Base-by-base conservation (phyloP, 208 protist genomes). In the Leishmania aethiopica region DNA sequence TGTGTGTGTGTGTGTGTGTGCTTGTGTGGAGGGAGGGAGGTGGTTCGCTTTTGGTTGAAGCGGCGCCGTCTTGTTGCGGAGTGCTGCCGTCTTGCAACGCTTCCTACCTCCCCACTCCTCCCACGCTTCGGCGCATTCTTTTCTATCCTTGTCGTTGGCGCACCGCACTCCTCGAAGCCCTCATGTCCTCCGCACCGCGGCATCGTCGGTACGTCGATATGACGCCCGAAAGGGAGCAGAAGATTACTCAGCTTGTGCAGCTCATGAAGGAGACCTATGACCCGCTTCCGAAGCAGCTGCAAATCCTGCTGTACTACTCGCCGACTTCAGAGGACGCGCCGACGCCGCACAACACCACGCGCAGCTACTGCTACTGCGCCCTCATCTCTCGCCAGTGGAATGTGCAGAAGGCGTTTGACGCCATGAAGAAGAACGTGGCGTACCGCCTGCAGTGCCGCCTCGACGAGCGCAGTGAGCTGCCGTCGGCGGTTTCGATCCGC, bases 371-470 rank as follows among this genome's bases (percentile, higher is more conserved):
- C 51, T 93, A 94, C 82, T 81, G 47, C 7, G 90, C 87, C 75
- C 86, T 96, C 25, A 69, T 85, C 42, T 80, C 89, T 0, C 70
- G 85, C 40, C 57, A 85, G 15, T 96, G 91, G 91, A 74, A 94
- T 37, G 85, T 96, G 45, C 82, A 87, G 62, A 88, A 88, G 74
- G 89, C 92, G 0, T 81, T 93, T 8, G 86, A 70, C 25, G 90
- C 89, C 84, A 49, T 89, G 15, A 45, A 89, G 25, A 37, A 74
- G 11, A 82, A 83, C 32, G 35, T 88, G 35, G 79, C 78, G n/a
- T 91, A 91, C 78, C 89, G 91, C 28, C 59, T 69, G 35, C 15
- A 72, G 6, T 40, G 67, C 19, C 77, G 86, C 57, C 71, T 94
- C 25, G 90, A 96, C 66, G 85, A 89, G 28, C 78, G 88, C 40